Base-by-base conservation (phyloP, 2,329 filamentous ascomycete genomes). In the Clathrospora elynae region DNA sequence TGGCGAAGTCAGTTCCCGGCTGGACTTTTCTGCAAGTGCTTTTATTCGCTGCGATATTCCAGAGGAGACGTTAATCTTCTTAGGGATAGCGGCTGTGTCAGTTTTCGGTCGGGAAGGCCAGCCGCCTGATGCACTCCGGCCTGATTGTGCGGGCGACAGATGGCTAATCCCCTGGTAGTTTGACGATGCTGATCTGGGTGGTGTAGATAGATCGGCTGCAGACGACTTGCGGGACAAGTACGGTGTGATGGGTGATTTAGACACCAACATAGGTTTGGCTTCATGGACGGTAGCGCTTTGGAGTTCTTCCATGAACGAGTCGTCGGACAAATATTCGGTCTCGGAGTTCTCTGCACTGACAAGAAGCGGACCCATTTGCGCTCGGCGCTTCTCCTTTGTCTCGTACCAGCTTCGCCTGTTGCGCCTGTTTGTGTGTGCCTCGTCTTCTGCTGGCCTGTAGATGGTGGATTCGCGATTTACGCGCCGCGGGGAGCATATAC, bases 41-140 rank as follows among this genome's bases (percentile, higher is more conserved):
- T 96, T 95, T 68, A 97, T 97, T 28, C 93, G 86, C 67, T 92
- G 89, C 3, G 92, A 95, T 48, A 99, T 96, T 56, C 89, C 90
- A 6, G 88, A 90, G 6, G 90, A 91, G 16, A 97, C 81, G 60
- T 88, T 93, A 53, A 85, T 79, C 67, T 91, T 95, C 66, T 88
- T 90, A 3, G 81, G 75, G 10, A 79, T 32, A 11, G 53, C 49
- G 12, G 57, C 55, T 3, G 57, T 55, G 14, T 69, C 66, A 3
- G 53, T 46, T 39, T 46, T 61, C 8, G 59, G 35, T 22, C 57
- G 59, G 14, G 59, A 50, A 20, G 55, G 55, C 65, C 64, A 70
- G 19, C 62, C 60, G 22, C 64, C 64, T 12, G 67, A 68, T 5
- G 60, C 46, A 41, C 64, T 65, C 25, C 66, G 61, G 8, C 36